phyloP scores from a whole-genome alignment of 306 rosid species.

The Vachellia collinsii region DNA sequence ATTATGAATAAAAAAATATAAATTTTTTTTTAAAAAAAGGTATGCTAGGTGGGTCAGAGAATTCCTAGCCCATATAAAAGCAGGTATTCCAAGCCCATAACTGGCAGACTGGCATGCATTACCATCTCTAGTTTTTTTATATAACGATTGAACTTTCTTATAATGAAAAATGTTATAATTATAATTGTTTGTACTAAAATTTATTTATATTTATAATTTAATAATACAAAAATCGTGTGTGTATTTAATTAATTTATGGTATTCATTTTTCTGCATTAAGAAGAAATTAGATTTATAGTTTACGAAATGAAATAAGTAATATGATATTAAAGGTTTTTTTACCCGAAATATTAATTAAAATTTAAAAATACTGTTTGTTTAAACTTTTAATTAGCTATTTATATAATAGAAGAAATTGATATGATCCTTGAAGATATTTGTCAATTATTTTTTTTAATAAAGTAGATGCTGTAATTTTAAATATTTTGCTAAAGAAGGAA shows the following conservation, averaged over 20 bases:
- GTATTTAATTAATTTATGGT: neutral
- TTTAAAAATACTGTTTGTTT: neutral
- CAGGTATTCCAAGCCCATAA: too few species aligned
- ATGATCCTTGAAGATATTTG: neutral
- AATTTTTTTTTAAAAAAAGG: too few species aligned
- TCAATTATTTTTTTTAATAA: neutral
- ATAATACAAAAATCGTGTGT: neutral
- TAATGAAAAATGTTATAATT: too few species aligned
- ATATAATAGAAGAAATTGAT: neutral
- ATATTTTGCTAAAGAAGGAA: neutral
- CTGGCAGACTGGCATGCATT: too few species aligned
- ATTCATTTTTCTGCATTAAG: neutral
- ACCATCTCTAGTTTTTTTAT: too few species aligned
- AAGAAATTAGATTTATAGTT: neutral
- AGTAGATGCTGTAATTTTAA: neutral
- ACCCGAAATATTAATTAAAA: neutral
- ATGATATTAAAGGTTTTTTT: neutral
- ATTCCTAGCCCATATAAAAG: too few species aligned
- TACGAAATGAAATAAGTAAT: neutral
- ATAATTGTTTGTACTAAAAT: too few species aligned
- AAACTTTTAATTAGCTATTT: neutral
- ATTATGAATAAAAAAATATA: too few species aligned
- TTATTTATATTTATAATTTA: neutral
- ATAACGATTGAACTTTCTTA: too few species aligned
- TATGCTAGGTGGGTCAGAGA: too few species aligned